phyloP scores from a whole-genome alignment of 257 asterid species.

The Solanum tacnaense region DNA sequence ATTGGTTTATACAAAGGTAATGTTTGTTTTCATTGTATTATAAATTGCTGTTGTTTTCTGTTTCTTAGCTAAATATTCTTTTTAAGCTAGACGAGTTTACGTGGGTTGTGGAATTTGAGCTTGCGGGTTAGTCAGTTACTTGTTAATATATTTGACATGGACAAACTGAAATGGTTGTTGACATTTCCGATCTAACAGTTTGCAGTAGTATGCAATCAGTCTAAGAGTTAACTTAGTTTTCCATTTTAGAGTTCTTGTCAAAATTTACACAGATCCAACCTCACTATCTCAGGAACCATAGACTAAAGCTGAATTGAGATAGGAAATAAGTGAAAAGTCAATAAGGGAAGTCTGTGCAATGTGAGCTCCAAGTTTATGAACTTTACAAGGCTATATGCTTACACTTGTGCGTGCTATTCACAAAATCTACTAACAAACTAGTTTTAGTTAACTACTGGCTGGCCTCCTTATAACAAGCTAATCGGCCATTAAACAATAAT shows the following conservation, averaged over 20 bases:
- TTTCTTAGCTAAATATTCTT: background rate
- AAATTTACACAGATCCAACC: background rate
- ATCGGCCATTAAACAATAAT: background rate
- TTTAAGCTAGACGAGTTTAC: background rate
- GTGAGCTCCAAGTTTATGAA: background rate
- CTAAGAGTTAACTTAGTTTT: background rate
- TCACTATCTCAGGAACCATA: background rate
- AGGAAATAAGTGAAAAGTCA: background rate
- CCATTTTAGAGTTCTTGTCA: background rate
- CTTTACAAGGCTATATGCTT: background rate
- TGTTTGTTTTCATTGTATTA: background rate
- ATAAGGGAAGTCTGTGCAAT: background rate
- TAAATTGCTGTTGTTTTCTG: background rate
- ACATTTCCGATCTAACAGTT: background rate
- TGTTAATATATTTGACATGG: background rate
- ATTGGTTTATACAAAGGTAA: slow-evolving; percentile 54
- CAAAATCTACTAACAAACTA: background rate
- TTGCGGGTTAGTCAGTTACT: background rate
- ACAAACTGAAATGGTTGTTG: background rate
- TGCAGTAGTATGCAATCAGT: background rate
- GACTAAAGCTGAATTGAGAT: too few relatives aligned
- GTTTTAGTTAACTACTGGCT: background rate
- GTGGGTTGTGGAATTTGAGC: background rate
- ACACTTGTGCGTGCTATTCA: background rate
- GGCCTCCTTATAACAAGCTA: background rate